Base-by-base conservation (phyloP, 495 filamentous ascomycete genomes). In the Penicillium argentinense region DNA sequence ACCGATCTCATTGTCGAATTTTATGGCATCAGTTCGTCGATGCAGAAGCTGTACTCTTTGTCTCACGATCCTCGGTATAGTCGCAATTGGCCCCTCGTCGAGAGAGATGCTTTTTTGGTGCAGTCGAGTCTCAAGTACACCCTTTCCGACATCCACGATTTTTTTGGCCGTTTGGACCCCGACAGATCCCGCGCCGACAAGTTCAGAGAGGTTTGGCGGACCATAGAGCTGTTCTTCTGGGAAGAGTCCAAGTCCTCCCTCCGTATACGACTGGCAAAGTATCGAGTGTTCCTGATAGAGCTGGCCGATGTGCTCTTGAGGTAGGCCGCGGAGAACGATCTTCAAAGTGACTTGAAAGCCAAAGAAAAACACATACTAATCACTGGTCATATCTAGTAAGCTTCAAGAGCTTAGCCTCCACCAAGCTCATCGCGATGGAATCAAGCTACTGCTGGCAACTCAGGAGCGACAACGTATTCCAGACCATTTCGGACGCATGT, bases 1-100 rank as follows among this genome's bases (percentile, higher is more conserved):
- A 79, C 79, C 14, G 62, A 60, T 9, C 60, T 77, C 9, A 78
- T 85, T 25, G 67, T 73, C 25, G 69, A 79, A 45, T 73, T 83
- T 17, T 82, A 77, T 60, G 67, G 67, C 39, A 75, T 82, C 53
- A 76, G 75, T 46, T 60, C 72, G 9, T 67, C 66, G 8, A 62
- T 85, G 9, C 72, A 68, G 4, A 58, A 54, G n/a, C 49, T 85
- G 26, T 67, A 76, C 4, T 62, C 60, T 19, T 52, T 68, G 18
- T 52, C 69, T 24, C 62, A 66, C 5, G 48, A 66, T 26, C 55
- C 52, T 18, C 59, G 49, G 5, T 70, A 64, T 47, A 55, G 62
- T 9, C 65, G 63, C 30, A 63, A 64, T 27, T 64, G 69, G 36
- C 45, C 51, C 9, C 41, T 44, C 14, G 69, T 78, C 13, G 61